phyloP scores from a whole-genome alignment of 129 eudicot species.

The Kitagawia praeruptora region DNA sequence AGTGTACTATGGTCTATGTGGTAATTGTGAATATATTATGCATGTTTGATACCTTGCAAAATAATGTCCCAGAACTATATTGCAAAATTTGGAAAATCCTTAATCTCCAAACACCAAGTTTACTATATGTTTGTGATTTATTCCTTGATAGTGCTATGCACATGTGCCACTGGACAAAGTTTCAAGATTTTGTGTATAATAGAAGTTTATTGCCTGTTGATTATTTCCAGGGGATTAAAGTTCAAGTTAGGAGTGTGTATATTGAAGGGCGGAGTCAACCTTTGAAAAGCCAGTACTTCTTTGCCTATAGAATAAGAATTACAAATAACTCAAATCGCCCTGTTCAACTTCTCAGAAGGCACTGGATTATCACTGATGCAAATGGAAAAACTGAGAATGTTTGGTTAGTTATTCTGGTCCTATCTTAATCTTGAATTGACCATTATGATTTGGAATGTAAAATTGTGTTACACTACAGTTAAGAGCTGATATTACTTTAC shows the following conservation, averaged over 20 bases:
- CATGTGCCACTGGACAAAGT: neutral
- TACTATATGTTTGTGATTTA: neutral
- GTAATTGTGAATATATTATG: neutral
- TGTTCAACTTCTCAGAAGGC: constrained; percentile 87
- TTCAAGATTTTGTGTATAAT: constrained; percentile 2
- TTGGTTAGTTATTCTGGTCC: constrained; percentile 42
- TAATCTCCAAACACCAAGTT: neutral
- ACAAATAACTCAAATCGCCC: constrained; percentile 87
- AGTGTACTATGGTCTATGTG: neutral
- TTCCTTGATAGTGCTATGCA: constrained; percentile 4
- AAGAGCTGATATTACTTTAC: constrained; percentile 3
- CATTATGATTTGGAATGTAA: neutral
- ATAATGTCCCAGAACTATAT: neutral
- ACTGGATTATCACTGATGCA: constrained; percentile 93
- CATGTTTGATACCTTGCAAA: neutral
- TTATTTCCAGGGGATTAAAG: constrained; percentile 66
- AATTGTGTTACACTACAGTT: constrained; percentile 3
- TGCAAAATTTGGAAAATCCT: neutral
- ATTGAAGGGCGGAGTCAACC: constrained; percentile 89
- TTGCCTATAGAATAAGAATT: constrained; percentile 86
- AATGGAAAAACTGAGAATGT: constrained; percentile 86
- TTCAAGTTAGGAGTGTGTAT: constrained; percentile 94
- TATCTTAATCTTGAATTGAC: neutral
- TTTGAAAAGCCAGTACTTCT: constrained; percentile 68
- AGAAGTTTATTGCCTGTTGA: neutral